Conservation (phyloP, 2,329 filamentous ascomycete species). For the Berkeleyomyces basicola region DNA sequence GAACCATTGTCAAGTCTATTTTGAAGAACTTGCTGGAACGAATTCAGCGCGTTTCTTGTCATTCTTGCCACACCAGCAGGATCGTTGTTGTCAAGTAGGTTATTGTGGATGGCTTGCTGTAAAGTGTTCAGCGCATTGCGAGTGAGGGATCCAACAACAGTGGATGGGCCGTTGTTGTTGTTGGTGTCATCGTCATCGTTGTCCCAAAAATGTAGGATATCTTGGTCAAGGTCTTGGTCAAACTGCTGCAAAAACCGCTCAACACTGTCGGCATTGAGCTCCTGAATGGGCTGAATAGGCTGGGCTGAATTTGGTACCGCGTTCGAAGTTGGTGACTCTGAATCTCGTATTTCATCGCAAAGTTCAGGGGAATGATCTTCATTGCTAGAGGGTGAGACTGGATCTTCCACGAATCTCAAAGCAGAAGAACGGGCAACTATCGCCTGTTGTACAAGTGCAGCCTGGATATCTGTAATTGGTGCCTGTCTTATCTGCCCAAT, state of each 20-base stretch:
- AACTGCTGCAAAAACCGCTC: slow-evolving; percentile 14
- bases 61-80: slow-evolving; percentile 9
- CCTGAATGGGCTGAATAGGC: slow-evolving; percentile 7
- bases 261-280: slow-evolving; percentile 12
- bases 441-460: slow-evolving; percentile 17
- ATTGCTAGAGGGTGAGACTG: background rate
- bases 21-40: slow-evolving; percentile 11
- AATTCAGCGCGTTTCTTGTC: slow-evolving; percentile 8
- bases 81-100: slow-evolving; percentile 10
- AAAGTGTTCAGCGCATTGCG: slow-evolving; percentile 8
- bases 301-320: background rate
- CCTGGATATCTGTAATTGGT: slow-evolving; percentile 15
- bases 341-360: background rate
- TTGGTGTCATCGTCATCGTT: slow-evolving; percentile 21
- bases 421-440: slow-evolving; percentile 11
- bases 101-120: slow-evolving; percentile 11
- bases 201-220: slow-evolving; percentile 42
- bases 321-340: background rate
- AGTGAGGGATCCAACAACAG: slow-evolving; percentile 5
- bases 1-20: slow-evolving; percentile 27
- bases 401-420: background rate
- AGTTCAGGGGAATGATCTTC: background rate
- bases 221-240: slow-evolving; percentile 34
- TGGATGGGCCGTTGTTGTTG: slow-evolving; percentile 28
- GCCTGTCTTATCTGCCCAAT: background rate